A percentile compares a stretch with the other conserved stretches of the same genome.
phyloP scores from a whole-genome alignment of 2,329 filamentous ascomycete species.

The Diaporthe ampelina region DNA sequence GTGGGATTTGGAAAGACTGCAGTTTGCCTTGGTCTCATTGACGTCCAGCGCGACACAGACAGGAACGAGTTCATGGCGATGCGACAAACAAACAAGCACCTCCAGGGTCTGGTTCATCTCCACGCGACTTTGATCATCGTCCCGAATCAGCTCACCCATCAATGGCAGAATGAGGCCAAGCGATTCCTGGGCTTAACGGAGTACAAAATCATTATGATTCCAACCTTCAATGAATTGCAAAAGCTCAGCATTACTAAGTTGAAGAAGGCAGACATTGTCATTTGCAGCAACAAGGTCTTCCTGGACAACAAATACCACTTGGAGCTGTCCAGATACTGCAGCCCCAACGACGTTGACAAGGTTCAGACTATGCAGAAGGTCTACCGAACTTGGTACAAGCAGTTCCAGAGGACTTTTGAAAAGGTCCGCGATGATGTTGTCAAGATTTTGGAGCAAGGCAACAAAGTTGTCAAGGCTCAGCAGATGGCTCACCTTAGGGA shows the following conservation, averaged over 20 bases:
- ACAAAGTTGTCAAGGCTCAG: not conserved
- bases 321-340: constrained; percentile 31
- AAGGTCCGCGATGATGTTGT: not conserved
- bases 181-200: constrained; percentile 50
- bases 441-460: not conserved
- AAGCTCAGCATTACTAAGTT: constrained; percentile 42
- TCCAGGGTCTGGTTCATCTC: constrained; percentile 46
- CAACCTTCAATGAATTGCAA: constrained; percentile 38
- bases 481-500: not conserved
- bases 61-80: constrained; percentile 39
- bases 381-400: constrained; percentile 40
- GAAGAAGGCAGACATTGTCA: constrained; percentile 54
- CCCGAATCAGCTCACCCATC: constrained; percentile 55
- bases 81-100: constrained; percentile 40
- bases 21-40: constrained; percentile 55
- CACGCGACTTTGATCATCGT: constrained; percentile 57
- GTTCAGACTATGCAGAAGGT: constrained; percentile 15
- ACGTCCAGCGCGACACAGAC: constrained; percentile 47
- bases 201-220: constrained; percentile 48
- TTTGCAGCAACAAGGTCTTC: constrained; percentile 52
- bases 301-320: constrained; percentile 30
- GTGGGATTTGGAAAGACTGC: constrained; percentile 62
- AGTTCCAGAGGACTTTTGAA: not conserved
- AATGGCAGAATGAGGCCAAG: constrained; percentile 54
- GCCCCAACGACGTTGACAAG: constrained; percentile 24